Evolutionary conservation across 148 eudicot species (phyloP).

Genomic region (Cornus florida): DNA sequence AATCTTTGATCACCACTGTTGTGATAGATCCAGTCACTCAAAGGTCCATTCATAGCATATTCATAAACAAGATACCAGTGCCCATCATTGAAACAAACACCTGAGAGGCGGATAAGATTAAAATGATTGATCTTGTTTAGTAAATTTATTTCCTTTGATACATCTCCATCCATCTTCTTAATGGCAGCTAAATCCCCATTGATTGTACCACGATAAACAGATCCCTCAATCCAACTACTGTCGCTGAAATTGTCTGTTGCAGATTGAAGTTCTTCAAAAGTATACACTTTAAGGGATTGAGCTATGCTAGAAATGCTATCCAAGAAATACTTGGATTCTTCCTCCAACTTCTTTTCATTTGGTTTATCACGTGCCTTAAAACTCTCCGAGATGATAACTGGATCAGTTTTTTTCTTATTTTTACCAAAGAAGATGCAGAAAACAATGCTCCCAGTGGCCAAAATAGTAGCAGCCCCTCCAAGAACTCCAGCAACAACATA

Average conservation of each 20-base stretch:
- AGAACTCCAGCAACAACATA: slow-evolving; percentile 53
- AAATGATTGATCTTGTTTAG: slow-evolving; percentile 82
- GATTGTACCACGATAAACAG: slow-evolving; percentile 77
- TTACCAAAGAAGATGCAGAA: slow-evolving; percentile 36
- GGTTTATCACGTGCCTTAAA: slow-evolving; percentile 63
- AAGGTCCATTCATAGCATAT: slow-evolving; percentile 75
- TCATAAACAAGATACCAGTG: slow-evolving; percentile 83
- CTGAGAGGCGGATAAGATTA: slow-evolving; percentile 67
- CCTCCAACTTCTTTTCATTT: slow-evolving; percentile 40
- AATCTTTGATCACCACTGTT: slow-evolving; percentile 32
- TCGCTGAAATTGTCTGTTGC: slow-evolving; percentile 76
- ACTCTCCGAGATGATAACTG: slow-evolving; percentile 37
- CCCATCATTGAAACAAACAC: slow-evolving; percentile 74
- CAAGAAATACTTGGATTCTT: slow-evolving; percentile 54
- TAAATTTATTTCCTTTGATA: slow-evolving; percentile 65
- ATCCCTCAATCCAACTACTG: slow-evolving; percentile 57
- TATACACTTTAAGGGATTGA: slow-evolving; percentile 68
- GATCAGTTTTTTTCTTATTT: slow-evolving; percentile 34
- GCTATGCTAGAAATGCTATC: slow-evolving; percentile 65
- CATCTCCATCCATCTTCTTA: slow-evolving; percentile 76
- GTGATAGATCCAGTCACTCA: slow-evolving; percentile 66
- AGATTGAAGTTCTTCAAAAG: slow-evolving; percentile 55
- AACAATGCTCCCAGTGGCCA: slow-evolving; percentile 22
- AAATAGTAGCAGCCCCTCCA: slow-evolving; percentile 36
- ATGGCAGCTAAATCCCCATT: slow-evolving; percentile 75